A percentile compares a stretch with the other conserved stretches of the same genome.
Evolutionary conservation across 73 alveolate species (phyloP).

Genomic region (Paramecium primaurelia): DNA sequence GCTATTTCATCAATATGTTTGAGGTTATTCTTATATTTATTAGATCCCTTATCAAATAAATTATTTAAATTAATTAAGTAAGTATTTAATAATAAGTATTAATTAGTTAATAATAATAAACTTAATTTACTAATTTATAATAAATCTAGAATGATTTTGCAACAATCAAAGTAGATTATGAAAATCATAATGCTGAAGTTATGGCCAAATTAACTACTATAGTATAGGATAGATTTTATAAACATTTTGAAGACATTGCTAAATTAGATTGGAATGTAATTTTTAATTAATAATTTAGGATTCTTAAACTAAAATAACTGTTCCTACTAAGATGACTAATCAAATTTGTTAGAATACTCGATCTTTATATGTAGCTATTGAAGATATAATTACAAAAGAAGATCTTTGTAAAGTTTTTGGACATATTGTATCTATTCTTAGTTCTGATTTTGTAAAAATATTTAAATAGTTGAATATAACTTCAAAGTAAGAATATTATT

Average conservation of each 20-base stretch:
- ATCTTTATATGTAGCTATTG: slow-evolving; percentile 23
- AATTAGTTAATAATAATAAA: background rate
- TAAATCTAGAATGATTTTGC: background rate
- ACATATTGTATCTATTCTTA: background rate
- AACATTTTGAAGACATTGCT: background rate
- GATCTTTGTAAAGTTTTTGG: background rate
- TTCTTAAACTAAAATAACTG: slow-evolving; percentile 1
- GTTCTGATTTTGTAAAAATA: background rate
- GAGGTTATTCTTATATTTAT: background rate
- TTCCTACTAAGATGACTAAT: slow-evolving; percentile 1
- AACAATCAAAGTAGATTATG: background rate
- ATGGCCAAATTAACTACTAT: background rate
- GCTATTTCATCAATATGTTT: slow-evolving; percentile 45
- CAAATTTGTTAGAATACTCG: background rate
- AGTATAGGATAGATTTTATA: background rate
- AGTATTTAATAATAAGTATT: background rate
- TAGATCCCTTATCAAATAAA: slow-evolving; percentile 6
- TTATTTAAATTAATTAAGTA: background rate
- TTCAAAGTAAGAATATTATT: background rate
- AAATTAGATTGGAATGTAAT: slow-evolving; percentile 34
- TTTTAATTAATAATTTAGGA: background rate
- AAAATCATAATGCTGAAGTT: slow-evolving; percentile 3
- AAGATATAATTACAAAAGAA: background rate
- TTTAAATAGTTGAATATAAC: background rate
- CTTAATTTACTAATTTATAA: background rate